Evolutionary conservation across 2,329 filamentous ascomycete species (phyloP).

Genomic region (Apiospora malaysiana): DNA sequence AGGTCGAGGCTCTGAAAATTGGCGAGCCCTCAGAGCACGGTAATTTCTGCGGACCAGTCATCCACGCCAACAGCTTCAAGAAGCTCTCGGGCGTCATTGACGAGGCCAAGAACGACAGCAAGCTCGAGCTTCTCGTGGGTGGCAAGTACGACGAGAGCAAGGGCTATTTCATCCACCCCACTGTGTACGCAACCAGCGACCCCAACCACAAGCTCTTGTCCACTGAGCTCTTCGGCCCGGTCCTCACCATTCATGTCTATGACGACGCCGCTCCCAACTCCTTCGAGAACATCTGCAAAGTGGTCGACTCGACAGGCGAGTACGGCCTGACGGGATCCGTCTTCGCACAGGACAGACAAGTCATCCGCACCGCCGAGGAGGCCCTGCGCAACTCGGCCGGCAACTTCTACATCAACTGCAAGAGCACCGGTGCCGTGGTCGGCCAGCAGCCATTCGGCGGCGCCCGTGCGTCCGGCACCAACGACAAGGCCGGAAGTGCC

Average conservation of each 20-base stretch:
- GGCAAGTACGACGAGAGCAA: constrained; percentile 78
- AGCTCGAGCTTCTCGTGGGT: constrained; percentile 75
- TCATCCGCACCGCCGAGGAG: constrained; percentile 72
- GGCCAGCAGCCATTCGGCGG: constrained; percentile 77
- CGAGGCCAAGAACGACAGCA: constrained; percentile 75
- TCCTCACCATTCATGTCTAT: constrained; percentile 79
- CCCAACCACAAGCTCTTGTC: constrained; percentile 76
- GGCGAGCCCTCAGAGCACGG: constrained; percentile 71
- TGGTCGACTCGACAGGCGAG: constrained; percentile 74
- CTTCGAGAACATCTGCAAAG: constrained; percentile 63
- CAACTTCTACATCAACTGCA: constrained; percentile 88
- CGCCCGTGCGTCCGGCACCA: constrained; percentile 70
- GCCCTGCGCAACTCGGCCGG: constrained; percentile 74
- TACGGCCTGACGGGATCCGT: constrained; percentile 81
- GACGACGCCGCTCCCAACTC: constrained; percentile 66
- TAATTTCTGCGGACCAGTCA: constrained; percentile 88
- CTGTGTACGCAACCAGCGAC: constrained; percentile 78
- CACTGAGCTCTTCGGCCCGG: constrained; percentile 82
- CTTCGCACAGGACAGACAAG: constrained; percentile 73
- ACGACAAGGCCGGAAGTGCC: constrained; percentile 74
- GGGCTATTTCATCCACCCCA: constrained; percentile 85
- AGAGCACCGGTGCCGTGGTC: constrained; percentile 76
- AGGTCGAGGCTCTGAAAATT: constrained; percentile 73
- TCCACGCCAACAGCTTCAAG: constrained; percentile 81
- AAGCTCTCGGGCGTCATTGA: constrained; percentile 81